Percentiles rank a stretch among this genome's conserved stretches.
Conservation (phyloP, 306 rosid species). For the Cucurbita maxima region DNA sequence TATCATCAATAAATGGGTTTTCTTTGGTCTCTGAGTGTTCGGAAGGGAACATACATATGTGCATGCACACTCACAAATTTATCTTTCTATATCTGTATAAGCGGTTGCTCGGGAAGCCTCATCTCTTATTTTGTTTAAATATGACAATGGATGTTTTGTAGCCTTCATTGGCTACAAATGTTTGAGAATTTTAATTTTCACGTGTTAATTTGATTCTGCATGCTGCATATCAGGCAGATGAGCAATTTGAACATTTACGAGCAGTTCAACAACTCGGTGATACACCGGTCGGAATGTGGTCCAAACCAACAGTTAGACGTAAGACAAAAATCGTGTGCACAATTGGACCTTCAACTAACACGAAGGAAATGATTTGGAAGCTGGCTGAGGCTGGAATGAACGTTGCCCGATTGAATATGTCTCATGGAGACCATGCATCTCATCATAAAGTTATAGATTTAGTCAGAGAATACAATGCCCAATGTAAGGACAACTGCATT, state of each 20-base stretch:
- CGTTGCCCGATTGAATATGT: constrained; percentile 93
- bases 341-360: constrained; percentile 88
- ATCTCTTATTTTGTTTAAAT: not conserved
- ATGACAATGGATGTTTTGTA: not conserved
- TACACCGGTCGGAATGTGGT: constrained; percentile 59
- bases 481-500: constrained; percentile 53
- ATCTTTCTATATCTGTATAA: not conserved
- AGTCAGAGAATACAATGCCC: constrained; percentile 85
- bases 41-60: not conserved
- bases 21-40: not conserved
- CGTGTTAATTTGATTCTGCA: not conserved
- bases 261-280: constrained; percentile 42
- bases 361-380: constrained; percentile 95
- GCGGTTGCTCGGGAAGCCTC: not conserved
- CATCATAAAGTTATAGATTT: constrained; percentile 90
- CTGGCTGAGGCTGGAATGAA: constrained; percentile 96
- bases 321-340: constrained; percentile 98
- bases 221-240: constrained; percentile 29
- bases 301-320: constrained; percentile 64
- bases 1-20: not conserved
- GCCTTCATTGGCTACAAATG: not conserved
- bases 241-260: constrained; percentile 36
- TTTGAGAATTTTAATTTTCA: not conserved
- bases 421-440: constrained; percentile 95
- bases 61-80: not conserved